Evolutionary conservation across 768 basidiomycete genomes (phyloP).

Genomic region (Russula brevipes): DNA sequence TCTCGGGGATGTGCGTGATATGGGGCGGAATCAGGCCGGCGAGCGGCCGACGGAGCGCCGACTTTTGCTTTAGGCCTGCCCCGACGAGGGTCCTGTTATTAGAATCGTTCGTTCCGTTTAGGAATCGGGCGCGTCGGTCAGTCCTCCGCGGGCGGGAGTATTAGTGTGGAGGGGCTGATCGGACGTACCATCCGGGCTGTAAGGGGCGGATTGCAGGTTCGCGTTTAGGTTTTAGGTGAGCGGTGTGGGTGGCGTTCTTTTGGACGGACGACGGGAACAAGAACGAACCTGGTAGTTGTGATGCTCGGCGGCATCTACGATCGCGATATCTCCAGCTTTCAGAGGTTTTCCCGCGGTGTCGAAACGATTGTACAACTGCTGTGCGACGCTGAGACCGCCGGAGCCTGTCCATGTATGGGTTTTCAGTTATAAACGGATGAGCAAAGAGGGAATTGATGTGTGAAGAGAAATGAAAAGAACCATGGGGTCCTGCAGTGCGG

Average conservation of each 20-base stretch:
- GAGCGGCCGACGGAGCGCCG: conserved; percentile 61
- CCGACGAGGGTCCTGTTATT: conserved; percentile 80
- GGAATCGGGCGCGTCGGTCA: neutral
- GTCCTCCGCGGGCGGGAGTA: neutral
- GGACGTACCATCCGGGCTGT: conserved; percentile 82
- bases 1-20: conserved; percentile 64
- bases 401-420: conserved; percentile 48
- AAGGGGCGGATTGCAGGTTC: conserved; percentile 14
- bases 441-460: neutral
- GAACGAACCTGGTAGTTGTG: conserved; percentile 76
- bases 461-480: neutral
- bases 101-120: neutral
- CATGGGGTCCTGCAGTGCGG: conserved; percentile 8
- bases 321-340: conserved; percentile 71
- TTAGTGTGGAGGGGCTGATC: neutral
- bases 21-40: conserved; percentile 67
- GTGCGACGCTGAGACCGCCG: conserved; percentile 76
- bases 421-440: neutral
- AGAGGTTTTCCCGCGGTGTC: conserved; percentile 61
- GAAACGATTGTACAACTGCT: conserved; percentile 83
- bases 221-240: conserved; percentile 4
- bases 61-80: conserved; percentile 72
- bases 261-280: neutral
- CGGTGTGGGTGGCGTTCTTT: neutral
- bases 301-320: conserved; percentile 73